Evolutionary conservation across 108 stramenopile species (phyloP), one percentile per base, ranked within the genome.

Genomic region (Epithemia pelagica): DNA sequence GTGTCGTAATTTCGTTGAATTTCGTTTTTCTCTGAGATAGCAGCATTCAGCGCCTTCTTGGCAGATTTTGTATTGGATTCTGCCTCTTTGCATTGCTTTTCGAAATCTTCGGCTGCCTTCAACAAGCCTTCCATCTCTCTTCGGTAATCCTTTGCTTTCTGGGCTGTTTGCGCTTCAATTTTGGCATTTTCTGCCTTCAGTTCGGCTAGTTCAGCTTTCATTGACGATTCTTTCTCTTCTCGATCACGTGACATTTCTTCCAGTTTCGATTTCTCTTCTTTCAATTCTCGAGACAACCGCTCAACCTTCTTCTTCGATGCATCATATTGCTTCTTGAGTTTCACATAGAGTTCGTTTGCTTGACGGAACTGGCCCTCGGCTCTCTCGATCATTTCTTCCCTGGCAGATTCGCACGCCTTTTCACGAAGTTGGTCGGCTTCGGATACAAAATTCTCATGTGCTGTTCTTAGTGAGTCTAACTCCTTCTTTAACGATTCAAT

Each of bases 351-450:
- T 24, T 70, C 61, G 31, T 86, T 82, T 7, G 73, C 70, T 58
- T 79, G 71, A 21, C 66, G 75, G 58, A 82, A 82, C 53, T 82
- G 84, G 15, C 32, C 55, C 66, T 86, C 84, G 18, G 84, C 84
- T 28, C 65, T 64, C 60, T 65, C 61, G 21, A 78, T 82, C 79
- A 80, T 75, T 66, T 86, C 81, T 20, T 72, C 69, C 18, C 72
- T 28, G 25, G 76, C 76, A 31, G 74, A 71, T 20, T 80, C 79
- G 51, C 71, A 72, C 0, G 81, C 72, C 23, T 64, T 33, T 1
- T 80, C 81, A 51, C 70, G 2, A 0, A 62, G 54, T 28, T 62
- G 61, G 56, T 79, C 65, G 22, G 69, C 62, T 60, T 77, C 68
- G 18, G 74, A 30, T n/a, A 56, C 74, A 29, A 24, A 46, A 30